Evolutionary conservation across 345 rosid genomes (phyloP).

Genomic region (Citrus cavaleriei): DNA sequence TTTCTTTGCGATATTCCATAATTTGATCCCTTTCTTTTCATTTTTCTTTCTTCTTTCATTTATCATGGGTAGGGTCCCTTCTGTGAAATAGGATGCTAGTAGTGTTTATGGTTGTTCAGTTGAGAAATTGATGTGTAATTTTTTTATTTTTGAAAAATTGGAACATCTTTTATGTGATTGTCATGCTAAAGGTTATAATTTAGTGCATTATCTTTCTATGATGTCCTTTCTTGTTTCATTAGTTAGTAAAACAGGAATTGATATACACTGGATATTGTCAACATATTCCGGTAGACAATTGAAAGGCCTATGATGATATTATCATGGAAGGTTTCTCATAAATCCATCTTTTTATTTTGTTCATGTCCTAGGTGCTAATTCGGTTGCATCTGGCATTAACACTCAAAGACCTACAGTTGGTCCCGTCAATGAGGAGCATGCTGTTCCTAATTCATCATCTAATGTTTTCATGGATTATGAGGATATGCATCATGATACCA

Average conservation of each 20-base stretch:
- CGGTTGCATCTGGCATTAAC: slow-evolving; percentile 27
- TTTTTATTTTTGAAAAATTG: background rate
- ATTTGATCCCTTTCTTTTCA: background rate
- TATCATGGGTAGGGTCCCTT: background rate
- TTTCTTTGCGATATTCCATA: background rate
- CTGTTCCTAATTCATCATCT: slow-evolving; percentile 36
- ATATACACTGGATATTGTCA: background rate
- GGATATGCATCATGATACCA: slow-evolving; percentile 39
- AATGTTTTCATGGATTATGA: slow-evolving; percentile 37
- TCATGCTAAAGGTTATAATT: background rate
- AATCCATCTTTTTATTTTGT: background rate
- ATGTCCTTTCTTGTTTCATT: background rate
- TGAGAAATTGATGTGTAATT: slow-evolving; percentile 4
- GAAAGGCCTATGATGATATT: background rate
- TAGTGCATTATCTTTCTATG: background rate
- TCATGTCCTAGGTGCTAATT: slow-evolving; percentile 31
- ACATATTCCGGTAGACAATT: background rate
- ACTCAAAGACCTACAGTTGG: slow-evolving; percentile 29
- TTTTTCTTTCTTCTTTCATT: background rate
- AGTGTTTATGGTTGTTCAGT: background rate
- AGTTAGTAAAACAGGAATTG: background rate
- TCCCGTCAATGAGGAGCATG: slow-evolving; percentile 21
- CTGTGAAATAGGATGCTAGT: background rate
- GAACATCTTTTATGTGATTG: background rate
- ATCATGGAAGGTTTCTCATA: background rate